These are phyloP conservation scores for Alternaria sp. DNA, from an alignment of 2,329 filamentous ascomycete species.

Conservation along the genomic window DNA sequence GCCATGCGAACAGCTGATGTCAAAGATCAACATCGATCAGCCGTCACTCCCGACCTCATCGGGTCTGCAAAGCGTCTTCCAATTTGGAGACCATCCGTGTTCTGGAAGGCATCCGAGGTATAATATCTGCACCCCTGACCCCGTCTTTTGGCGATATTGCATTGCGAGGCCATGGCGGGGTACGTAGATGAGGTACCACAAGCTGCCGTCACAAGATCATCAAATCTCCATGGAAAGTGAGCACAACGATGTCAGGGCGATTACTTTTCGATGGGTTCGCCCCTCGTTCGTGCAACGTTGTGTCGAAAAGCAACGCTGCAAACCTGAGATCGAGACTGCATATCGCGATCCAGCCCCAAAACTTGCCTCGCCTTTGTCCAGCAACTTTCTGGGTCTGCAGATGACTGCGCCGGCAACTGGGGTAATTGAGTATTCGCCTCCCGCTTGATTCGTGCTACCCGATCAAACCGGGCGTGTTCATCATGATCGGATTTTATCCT, in stretches of 20 bases:
- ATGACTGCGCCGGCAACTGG: not conserved
- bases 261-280: conserved; percentile 8
- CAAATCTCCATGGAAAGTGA: conserved; percentile 8
- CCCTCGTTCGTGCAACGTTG: conserved; percentile 16
- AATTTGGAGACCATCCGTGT: conserved; percentile 25
- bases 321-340: not conserved
- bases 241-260: conserved; percentile 1
- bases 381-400: not conserved
- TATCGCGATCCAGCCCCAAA: not conserved
- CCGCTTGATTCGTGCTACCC: conserved; percentile 15
- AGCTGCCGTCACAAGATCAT: conserved; percentile 26
- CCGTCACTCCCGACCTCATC: not conserved
- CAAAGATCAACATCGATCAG: not conserved
- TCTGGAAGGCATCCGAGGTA: conserved; percentile 26
- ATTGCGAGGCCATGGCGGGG: conserved; percentile 37
- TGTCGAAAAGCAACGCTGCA: not conserved
- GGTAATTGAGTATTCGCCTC: conserved; percentile 7
- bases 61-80: not conserved
- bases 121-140: conserved; percentile 34
- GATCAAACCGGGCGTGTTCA: conserved; percentile 19
- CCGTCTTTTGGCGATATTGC: conserved; percentile 32
- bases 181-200: conserved; percentile 45
- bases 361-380: not conserved
- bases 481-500: conserved; percentile 13
- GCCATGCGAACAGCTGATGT: not conserved